Base-by-base conservation (phyloP, 1,284 basidiomycete species). In the Apiotrichum veenhuisii region DNA sequence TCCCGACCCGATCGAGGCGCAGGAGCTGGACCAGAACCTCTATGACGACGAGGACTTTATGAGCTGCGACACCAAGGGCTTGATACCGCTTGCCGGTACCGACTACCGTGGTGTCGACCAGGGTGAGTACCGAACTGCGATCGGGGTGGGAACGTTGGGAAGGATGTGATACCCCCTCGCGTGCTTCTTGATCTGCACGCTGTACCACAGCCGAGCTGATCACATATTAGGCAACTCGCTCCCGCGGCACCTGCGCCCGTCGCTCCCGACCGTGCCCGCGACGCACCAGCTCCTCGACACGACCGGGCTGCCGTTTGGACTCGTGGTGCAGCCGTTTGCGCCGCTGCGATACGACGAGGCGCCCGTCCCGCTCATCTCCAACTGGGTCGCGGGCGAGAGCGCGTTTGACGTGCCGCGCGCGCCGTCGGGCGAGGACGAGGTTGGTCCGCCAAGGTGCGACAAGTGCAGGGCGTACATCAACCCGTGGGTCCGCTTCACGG, bases 391-490 rank as follows among this genome's bases (percentile, higher is more conserved):
- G 7, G 70, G 73, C 5, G 61, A 71, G 55, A 69, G 67, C 38
- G 66, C 70, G 2, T 78, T 78, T 41, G 76, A 77, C 18, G 91
- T 89, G 3, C 95, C 94, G 8, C 82, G 42, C 94, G 92, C 77
- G 81, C 88, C 65, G 85, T 82, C 1, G 3, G 59, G 52, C 18
- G 66, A 58, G 8, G 69, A 72, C 25, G 78, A 79, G 43, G 73
- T 76, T 10, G 94, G 93, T 11, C 96, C 95, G 17, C 84, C 89
- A 15, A 83, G 96, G 37, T 98, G 96, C 72, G 84, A 82, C 52
- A 81, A 84, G 44, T 98, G 96, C 77, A 82, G 91, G 64, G 91
- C 83, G 0, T 99, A 98, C 76, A 83, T 99, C 69, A 98, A 98
- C 73, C 87, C 94, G 0, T 98, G 93, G 93, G 92, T 88, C 71